These are phyloP conservation scores for Fragaria vesca DNA, from an alignment of 306 rosid species.

Conservation along the genomic window DNA sequence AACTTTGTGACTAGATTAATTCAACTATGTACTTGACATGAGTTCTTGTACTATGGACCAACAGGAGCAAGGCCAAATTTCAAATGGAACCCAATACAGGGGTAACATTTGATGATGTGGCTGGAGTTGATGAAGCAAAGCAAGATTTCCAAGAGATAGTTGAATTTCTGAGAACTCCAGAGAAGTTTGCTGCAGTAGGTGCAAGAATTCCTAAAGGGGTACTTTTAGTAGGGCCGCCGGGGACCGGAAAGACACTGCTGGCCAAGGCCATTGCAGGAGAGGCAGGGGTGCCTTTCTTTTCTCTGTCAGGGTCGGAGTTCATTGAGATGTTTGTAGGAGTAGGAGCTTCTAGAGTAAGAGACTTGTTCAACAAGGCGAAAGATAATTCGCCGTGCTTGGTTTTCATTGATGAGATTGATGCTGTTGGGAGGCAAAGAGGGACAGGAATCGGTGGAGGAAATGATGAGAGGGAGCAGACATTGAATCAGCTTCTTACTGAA, in stretches of 20 bases:
- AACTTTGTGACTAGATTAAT: neutral
- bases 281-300: conserved; percentile 87
- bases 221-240: conserved; percentile 71
- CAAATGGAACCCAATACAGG: conserved; percentile 87
- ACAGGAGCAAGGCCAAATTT: conserved; percentile 73
- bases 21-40: neutral
- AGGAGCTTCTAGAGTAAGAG: conserved; percentile 83
- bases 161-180: conserved; percentile 71
- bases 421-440: conserved; percentile 85
- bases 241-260: conserved; percentile 76
- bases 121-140: conserved; percentile 88
- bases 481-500: conserved; percentile 76
- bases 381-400: conserved; percentile 69
- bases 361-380: conserved; percentile 72
- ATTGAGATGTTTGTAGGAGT: conserved; percentile 85
- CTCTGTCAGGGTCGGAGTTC: conserved; percentile 80
- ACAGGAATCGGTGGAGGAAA: conserved; percentile 88
- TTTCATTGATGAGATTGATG: conserved; percentile 81
- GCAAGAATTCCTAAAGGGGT: conserved; percentile 77
- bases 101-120: conserved; percentile 74
- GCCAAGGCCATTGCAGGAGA: conserved; percentile 88
- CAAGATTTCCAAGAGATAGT: conserved; percentile 83
- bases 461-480: conserved; percentile 78
- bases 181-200: conserved; percentile 73
- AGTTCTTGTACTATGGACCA: neutral